Evolutionary conservation across 1,139 yeast genomes (phyloP), one percentile per base, ranked within the genome.

Genomic region (Tardiomyces digboiensis): DNA sequence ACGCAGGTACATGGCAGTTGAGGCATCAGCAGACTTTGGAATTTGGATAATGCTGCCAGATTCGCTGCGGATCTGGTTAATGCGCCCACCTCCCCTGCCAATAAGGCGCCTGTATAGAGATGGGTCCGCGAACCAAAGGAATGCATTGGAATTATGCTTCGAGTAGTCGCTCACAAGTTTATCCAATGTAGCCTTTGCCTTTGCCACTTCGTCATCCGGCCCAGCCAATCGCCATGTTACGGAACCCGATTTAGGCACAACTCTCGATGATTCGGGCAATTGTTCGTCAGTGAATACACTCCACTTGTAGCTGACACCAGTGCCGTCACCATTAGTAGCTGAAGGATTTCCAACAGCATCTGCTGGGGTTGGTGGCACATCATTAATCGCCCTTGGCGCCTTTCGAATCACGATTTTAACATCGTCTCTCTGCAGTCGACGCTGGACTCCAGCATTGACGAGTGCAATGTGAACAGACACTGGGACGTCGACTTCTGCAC

Each of bases 1-100:
- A 16, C 33, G 33, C 5, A 26, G 33, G 33, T 26, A 26, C 33
- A 26, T 26, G 10, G 33, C 33, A 4, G 33, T 26, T 16, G 33
- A 26, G 33, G 14, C 16, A 8, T 26, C 33, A 3, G 33, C 33
- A 26, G 33, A n/a, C 39, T 44, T 42, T 40, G 49, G 49, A n/a
- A 45, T 41, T 12, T 37, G 38, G 20, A 46, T 44, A 19, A 23
- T 33, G 40, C 44, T 40, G 16, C 44, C 46, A 1, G 52, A 44
- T 20, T 42, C 29, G 8, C 29, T 3, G 39, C 94, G 78, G 48
- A 86, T 74, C 51, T 68, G 68, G 56, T 75, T 78, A 56, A 86
- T 72, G 52, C 75, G 79, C 29, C 80, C 65, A 41, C 96, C 96
- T 54, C 77, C 81, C 19, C 87, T 80, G 6, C 96, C 96, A 54